Base-by-base conservation (phyloP, 495 filamentous ascomycete species). In the Monascus purpureus region DNA sequence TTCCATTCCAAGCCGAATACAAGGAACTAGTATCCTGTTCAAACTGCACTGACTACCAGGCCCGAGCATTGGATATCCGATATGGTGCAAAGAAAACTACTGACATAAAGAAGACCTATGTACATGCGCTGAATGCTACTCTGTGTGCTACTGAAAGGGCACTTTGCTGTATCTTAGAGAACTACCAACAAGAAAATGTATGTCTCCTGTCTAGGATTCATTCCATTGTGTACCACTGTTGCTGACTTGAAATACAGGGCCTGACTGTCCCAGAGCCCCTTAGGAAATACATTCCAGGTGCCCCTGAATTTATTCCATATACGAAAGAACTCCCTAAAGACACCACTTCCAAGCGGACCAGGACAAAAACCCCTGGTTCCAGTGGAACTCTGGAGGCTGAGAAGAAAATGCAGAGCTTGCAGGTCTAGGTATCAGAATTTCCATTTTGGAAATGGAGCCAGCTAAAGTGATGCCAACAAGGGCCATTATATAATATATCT, bases 21-120 rank as follows among this genome's bases (percentile, higher is more conserved):
- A 97, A 96, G 59, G 86, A 93, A 55, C 69, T 95, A 9, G 88
- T 97, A 25, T 93, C 84, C 15, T 93, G 84, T 66, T 86, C 80
- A 35, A 95, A 94, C 58, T 95, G 87, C 65, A 90, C 83, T 0
- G 87, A 95, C 52, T 95, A 94, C 65, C 87, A 95, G 61, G 76
- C 81, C 19, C 65, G 87, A 28, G 84, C 79, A 32, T 65, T 95
- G 6, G 84, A 93, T 52, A 93, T 93, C 38, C 69, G 84, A 11
- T 90, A 70, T 45, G 84, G 85, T 13, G 59, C 68, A 13, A 92
- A 92, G 62, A 74, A 75, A 42, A 70, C 80, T 39, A 83, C 77
- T 2, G 80, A 87, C 32, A 59, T 63, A 24, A 82, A 75, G 56
- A 97, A 94, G 68, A 77, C 80, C 35, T 97, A 96, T 55, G 85